A percentile compares a stretch with the other conserved stretches of the same genome.
Evolutionary conservation across 345 rosid genomes (phyloP).

Genomic region (Adansonia digitata): DNA sequence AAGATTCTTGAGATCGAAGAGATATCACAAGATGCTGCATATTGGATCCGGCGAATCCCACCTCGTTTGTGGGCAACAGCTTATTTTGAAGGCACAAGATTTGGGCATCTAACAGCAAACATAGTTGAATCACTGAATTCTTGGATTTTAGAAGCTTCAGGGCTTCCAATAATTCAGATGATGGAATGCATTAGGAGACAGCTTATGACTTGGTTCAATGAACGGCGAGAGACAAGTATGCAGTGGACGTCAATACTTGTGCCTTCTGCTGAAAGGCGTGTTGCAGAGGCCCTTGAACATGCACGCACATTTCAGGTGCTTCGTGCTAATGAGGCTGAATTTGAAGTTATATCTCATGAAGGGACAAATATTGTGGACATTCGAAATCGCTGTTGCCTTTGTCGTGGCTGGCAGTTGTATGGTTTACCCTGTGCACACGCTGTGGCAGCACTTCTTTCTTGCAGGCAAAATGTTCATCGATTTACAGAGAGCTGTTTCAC

Average conservation of each 20-base stretch:
- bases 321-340: slow-evolving; percentile 90
- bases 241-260: slow-evolving; percentile 94
- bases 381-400: slow-evolving; percentile 85
- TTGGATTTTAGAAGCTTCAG: slow-evolving; percentile 93
- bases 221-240: slow-evolving; percentile 86
- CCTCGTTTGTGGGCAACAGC: slow-evolving; percentile 97
- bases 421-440: slow-evolving; percentile 98
- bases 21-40: slow-evolving; percentile 87
- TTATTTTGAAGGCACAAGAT: slow-evolving; percentile 86
- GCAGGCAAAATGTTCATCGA: slow-evolving; percentile 34
- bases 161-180: slow-evolving; percentile 98
- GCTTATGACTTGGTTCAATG: slow-evolving; percentile 98
- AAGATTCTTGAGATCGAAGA: slow-evolving; percentile 86
- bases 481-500: slow-evolving; percentile 3
- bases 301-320: slow-evolving; percentile 90
- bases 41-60: slow-evolving; percentile 89
- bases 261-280: slow-evolving; percentile 85
- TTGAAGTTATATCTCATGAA: slow-evolving; percentile 91
- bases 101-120: slow-evolving; percentile 87
- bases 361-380: slow-evolving; percentile 88
- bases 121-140: slow-evolving; percentile 75
- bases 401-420: slow-evolving; percentile 95
- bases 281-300: slow-evolving; percentile 82
- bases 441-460: slow-evolving; percentile 90
- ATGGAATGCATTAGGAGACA: slow-evolving; percentile 98